Base-by-base conservation (phyloP, 129 eudicot genomes). In the Arctium minus region DNA sequence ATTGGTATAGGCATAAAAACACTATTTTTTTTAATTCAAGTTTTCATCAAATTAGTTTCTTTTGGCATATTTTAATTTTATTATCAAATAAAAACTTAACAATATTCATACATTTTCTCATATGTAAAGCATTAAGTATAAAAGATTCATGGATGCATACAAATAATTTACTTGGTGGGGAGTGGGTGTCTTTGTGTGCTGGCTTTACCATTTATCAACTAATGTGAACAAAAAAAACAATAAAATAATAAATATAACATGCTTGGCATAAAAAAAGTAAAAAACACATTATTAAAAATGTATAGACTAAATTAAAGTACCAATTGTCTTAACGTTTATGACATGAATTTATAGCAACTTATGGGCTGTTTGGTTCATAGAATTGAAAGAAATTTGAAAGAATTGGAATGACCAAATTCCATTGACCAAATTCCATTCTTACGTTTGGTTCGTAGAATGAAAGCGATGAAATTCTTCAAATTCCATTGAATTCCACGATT, bases 221-320 rank as follows among this genome's bases (percentile, higher is more conserved):
- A 72, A 84, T 84, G 75, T 62, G 69, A 84, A 72, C 53, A 78
- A 72, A 40, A 39, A 22, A 31, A 32, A 12, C 39, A 39, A 56
- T 60, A 72, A 38, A 78, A 78, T 72, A 78, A 78, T 32, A 31
- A 78, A 7, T 78, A 72, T 44, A 84, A 78, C 83, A 72, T 84
- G 83, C 87, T 72, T 84, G 33, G 17, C 83, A 78, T 78, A 72
- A 11, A 8, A 29, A 72, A 81, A 31, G 79, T 81, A 73, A 37
- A 50, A 69, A 22, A 50, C 8, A 80, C 38, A 72, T 36, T 33
- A 27, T 42, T 22, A 9, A 80, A 35, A 40, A 67, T 50, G 3
- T 64, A 30, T 75, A 12, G 53, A 76, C 36, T 32, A 68, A 46
- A 76, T 50, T 29, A 42, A 15, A 13, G 78, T 78, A 38, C 65